Base-by-base conservation (phyloP, 306 rosid genomes). In the Senna siamea region DNA sequence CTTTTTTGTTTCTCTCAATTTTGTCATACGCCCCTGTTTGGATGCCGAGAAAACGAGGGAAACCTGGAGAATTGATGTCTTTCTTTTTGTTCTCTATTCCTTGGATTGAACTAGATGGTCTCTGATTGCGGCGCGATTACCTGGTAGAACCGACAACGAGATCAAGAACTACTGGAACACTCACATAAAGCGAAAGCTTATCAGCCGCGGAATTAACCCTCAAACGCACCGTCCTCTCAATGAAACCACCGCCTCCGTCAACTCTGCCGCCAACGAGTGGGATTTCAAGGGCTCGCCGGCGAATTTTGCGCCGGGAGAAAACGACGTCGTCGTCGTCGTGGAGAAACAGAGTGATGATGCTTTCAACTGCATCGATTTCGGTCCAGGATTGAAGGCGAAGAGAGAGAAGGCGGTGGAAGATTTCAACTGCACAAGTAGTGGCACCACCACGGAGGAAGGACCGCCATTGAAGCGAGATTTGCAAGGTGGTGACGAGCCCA, bases 81-180 rank as follows among this genome's bases (percentile, higher is more conserved):
- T n/a, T n/a, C n/a, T n/a, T n/a, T n/a, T n/a, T n/a, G n/a, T n/a
- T 37, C 7, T 37, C 40, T 37, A 2, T 5, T 37, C 40, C 8
- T 37, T 2, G 15, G 4, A 2, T 26, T 22, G 23, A 55, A 28
- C 6, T 23, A 89, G 95, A 58, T 89, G 95, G 95, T 89, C 95
- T 2, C 56, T 89, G 70, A 89, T 89, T 47, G 95, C 95, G 17
- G 95, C 81, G 32, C 69, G 88, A 14, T 81, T 89, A 35, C 91
- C 95, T 0, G 95, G 95, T 54, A 85, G 94, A 72, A 89, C 94
- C 2, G 94, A 89, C 73, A 89, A 89, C 50, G 94, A 89, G 78
- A 89, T 89, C 4, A 89, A 89, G 47, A 89, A 89, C 63, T 89
- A 89, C 53, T 89, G 94, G 94, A 89, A 89, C 76, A 87, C 95